Evolutionary conservation across 306 rosid genomes (phyloP).

Genomic region (Quercus agrifolia): DNA sequence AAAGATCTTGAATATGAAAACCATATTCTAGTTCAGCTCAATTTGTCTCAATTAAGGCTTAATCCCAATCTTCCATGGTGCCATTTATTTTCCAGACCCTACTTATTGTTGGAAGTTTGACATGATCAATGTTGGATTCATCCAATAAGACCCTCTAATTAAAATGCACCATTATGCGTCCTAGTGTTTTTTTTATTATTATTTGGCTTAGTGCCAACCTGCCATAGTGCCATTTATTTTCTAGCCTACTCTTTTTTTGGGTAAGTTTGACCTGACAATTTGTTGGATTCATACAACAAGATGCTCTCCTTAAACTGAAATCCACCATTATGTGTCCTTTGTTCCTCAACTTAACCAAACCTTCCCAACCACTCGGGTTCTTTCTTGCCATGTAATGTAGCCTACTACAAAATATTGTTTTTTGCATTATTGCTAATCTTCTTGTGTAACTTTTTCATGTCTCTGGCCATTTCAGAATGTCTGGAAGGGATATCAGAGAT

Average conservation of each 20-base stretch:
- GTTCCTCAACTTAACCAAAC: neutral
- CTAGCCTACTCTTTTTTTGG: neutral
- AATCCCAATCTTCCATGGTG: no score
- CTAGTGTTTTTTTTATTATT: neutral
- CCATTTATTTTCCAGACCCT: no score
- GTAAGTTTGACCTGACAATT: neutral
- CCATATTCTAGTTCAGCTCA: neutral
- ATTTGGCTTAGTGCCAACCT: neutral
- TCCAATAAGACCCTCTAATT: no score
- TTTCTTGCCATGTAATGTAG: neutral
- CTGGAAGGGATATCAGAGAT: constrained; percentile 93
- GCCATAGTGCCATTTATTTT: no score
- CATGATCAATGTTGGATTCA: no score
- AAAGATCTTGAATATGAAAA: neutral
- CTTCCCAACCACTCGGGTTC: neutral
- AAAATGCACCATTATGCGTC: neutral
- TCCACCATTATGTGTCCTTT: neutral
- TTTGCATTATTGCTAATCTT: neutral
- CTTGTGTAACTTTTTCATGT: neutral
- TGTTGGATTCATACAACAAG: neutral
- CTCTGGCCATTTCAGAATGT: constrained; percentile 58
- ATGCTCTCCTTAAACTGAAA: neutral
- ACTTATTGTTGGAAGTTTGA: no score
- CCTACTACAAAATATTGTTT: neutral
- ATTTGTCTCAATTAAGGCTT: neutral